Base-by-base conservation (phyloP, 2,329 filamentous ascomycete species). In the Aspergillus sp. region DNA sequence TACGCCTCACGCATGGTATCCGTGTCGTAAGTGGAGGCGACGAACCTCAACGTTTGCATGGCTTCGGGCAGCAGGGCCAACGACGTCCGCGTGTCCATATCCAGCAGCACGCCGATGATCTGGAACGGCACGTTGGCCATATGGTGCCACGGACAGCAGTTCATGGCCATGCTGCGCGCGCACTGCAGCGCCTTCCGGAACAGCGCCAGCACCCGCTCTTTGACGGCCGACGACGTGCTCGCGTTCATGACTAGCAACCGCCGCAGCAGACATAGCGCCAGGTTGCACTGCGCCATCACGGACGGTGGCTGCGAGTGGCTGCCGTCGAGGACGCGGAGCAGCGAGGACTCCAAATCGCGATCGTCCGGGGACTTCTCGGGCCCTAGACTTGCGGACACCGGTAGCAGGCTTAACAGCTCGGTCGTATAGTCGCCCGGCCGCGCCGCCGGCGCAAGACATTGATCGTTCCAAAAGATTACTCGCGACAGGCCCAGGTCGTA, bases 51-150 rank as follows among this genome's bases (percentile, higher is more conserved):
- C 2, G 77, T 79, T 57, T 75, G 71, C 78, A 86, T 81, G 0
- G 82, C 83, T 18, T 82, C 79, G 0, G 74, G 73, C 6, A 86
- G 75, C 56, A 81, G 75, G 0, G 76, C 72, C 0, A 84, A 73
- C 0, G 81, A 80, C 2, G 81, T 73, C 0, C 75, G 73, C 0
- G 77, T 83, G 57, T 86, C 84, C 61, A 86, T 81, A 0, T 80
- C 81, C 1, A 86, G 75, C 7, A 86, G 71, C 0, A 84, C 73
- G 57, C 83, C 85, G 18, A 84, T 78, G 2, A 83, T 80, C 45
- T 86, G 84, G 55, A 86, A 86, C 0, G 84, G 84, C 0, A 86
- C 81, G 51, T 86, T 85, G 24, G 82, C 82, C 46, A 84, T 78
- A 54, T 86, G 84, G 63, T 85, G 84, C 84, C 84, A 87, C 0